These are phyloP conservation scores for Pezicula neosporulosa DNA, from an alignment of 2,329 filamentous ascomycete species.

Conservation along the genomic window DNA sequence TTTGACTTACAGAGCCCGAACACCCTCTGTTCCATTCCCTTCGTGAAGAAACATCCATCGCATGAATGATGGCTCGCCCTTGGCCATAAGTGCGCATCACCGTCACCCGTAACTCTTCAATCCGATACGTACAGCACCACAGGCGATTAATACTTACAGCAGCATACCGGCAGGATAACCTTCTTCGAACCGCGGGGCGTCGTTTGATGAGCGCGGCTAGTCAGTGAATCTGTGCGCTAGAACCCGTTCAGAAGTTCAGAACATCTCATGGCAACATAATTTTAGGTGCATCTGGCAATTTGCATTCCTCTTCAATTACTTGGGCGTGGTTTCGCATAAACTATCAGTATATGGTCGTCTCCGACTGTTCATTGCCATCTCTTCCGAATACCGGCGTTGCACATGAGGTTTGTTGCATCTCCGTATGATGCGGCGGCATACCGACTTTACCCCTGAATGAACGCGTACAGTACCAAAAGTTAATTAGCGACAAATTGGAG, in stretches of 20 bases:
- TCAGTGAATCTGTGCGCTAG: background rate
- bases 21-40: too few species aligned
- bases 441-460: conserved; percentile 22
- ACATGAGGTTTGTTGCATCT: conserved; percentile 1
- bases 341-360: background rate
- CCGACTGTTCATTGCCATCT: background rate
- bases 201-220: background rate
- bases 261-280: background rate
- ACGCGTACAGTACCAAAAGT: conserved; percentile 3
- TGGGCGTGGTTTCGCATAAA: background rate
- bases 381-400: background rate
- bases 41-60: too few species aligned
- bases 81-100: too few species aligned
- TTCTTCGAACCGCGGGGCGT: too few species aligned
- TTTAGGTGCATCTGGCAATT: background rate
- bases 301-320: background rate
- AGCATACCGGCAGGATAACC: too few species aligned
- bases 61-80: too few species aligned
- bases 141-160: too few species aligned
- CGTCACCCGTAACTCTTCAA: too few species aligned
- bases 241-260: background rate
- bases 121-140: too few species aligned
- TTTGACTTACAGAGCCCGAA: too few species aligned
- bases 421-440: conserved; percentile 23
- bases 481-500: conserved; percentile 10